A percentile compares a stretch with the other conserved stretches of the same genome.
phyloP scores from a whole-genome alignment of 352 stramenopile genomes.

The Globisporangium takayamanum region DNA sequence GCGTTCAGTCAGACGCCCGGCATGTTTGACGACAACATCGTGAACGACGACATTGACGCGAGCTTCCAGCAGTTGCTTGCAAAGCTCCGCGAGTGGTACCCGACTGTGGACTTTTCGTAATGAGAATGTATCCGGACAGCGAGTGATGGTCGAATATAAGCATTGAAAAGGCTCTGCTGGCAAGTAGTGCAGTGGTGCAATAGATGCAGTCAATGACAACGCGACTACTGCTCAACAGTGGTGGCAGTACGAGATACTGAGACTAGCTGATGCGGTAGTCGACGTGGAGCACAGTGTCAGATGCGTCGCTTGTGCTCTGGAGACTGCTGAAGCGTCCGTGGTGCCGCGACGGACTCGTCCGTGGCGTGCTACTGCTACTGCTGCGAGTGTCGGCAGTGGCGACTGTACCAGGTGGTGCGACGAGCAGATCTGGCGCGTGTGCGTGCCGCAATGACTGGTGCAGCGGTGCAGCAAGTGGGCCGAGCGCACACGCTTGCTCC shows the following conservation, averaged over 20 bases:
- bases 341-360: neutral
- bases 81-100: constrained; percentile 76
- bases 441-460: constrained; percentile 5
- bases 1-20: constrained; percentile 81
- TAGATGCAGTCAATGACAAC: too few relatives aligned
- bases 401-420: neutral
- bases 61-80: constrained; percentile 65
- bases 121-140: too few relatives aligned
- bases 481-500: constrained; percentile 13
- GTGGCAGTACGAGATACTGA: neutral
- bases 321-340: constrained; percentile 2
- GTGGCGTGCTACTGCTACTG: neutral
- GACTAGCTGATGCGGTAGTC: constrained; percentile 26
- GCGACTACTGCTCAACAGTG: too few relatives aligned
- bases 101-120: constrained; percentile 48
- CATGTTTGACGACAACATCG: constrained; percentile 86
- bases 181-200: neutral
- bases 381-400: neutral
- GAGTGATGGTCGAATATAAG: neutral
- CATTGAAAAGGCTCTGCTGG: neutral
- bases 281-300: constrained; percentile 31
- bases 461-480: constrained; percentile 1
- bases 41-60: constrained; percentile 86
- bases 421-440: neutral
- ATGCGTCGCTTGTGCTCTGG: neutral